Evolutionary conservation across 805 yeast genomes (phyloP), one percentile per base, ranked within the genome.

Genomic region (Candida corydali): DNA sequence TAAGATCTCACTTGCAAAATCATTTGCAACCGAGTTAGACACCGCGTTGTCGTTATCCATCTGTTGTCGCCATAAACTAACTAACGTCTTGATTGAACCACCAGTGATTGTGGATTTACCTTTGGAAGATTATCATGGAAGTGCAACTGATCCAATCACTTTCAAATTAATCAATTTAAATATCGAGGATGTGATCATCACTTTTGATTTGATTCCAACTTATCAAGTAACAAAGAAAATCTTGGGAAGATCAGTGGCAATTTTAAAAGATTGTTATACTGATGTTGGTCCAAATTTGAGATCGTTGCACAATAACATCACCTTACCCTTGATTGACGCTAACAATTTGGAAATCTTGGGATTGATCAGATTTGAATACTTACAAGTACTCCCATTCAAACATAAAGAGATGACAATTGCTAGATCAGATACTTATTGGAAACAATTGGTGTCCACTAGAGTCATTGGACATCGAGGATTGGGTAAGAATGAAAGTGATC

Each of bases 391-490:
- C 9, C 81, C 96, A 2, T 91, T 89, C 51, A 53, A 55, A 25
- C 94, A 87, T 54, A 78, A 80, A 7, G 72, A 75, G 27, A 76
- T 82, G 79, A 72, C 74, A 8, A 61, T 82, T n/a, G 69, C 60
- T 43, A 66, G 83, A 47, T 75, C 86, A 1, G 83, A 85, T 36
- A 82, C 93, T 1, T 89, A 88, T 61, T 91, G 97, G 97, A 86
- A 84, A 52, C 86, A 93, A 10, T 65, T 87, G 37, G 88, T 85
- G 4, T 76, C 91, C 0, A 86, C 96, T 1, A 72, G 96, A 41
- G 95, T 91, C 17, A 91, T 91, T 61, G 98, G 98, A 2, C 98
- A 91, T 59, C 76, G 98, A 52, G 98, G 98, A 4, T 68, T 87
- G 45, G 98, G 98, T 47, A 89, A 88, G 65, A 91, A 91, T 61